Conservation (phyloP, 768 basidiomycete genomes). For the Rhodosporidiobolus sp. region DNA sequence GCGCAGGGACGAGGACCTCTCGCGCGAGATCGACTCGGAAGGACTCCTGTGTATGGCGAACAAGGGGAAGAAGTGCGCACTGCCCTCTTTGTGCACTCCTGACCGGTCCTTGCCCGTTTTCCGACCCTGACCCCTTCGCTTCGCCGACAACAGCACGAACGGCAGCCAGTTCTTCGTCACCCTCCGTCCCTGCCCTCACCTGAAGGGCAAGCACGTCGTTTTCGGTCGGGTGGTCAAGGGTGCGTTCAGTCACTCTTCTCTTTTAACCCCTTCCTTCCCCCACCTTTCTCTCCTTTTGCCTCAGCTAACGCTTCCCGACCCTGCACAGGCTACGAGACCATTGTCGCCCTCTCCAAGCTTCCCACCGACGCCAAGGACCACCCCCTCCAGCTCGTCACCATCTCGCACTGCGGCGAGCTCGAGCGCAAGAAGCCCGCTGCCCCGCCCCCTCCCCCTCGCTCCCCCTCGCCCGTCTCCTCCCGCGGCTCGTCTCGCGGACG, state of each 20-base stretch:
- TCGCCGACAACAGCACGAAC: neutral
- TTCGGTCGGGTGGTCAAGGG: slow-evolving; percentile 52
- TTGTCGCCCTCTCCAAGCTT: slow-evolving; percentile 62
- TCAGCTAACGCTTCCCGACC: slow-evolving; percentile 48
- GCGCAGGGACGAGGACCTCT: slow-evolving; percentile 65
- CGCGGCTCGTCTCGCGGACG: slow-evolving; percentile 22
- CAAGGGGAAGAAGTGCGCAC: slow-evolving; percentile 53
- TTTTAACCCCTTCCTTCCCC: neutral
- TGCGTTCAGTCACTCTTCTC: slow-evolving; percentile 42
- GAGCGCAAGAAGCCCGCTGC: slow-evolving; percentile 46
- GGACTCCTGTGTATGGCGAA: slow-evolving; percentile 89
- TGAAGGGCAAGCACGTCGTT: slow-evolving; percentile 60
- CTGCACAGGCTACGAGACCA: slow-evolving; percentile 50
- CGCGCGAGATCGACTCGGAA: slow-evolving; percentile 61
- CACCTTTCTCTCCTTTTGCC: slow-evolving; percentile 50
- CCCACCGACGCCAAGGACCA: slow-evolving; percentile 72
- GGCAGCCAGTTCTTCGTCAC: slow-evolving; percentile 74
- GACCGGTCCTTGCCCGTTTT: too few species aligned
- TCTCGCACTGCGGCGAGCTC: slow-evolving; percentile 79
- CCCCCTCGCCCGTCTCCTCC: slow-evolving; percentile 14
- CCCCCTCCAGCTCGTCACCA: slow-evolving; percentile 63
- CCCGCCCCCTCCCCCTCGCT: slow-evolving; percentile 22
- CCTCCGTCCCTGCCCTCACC: slow-evolving; percentile 58
- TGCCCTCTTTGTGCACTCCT: too few species aligned
- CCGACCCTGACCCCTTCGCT: neutral